A percentile compares a stretch with the other conserved stretches of the same genome.
Evolutionary conservation across 176 grass and related monocot genomes (phyloP).

Genomic region (Luzula sylvatica): DNA sequence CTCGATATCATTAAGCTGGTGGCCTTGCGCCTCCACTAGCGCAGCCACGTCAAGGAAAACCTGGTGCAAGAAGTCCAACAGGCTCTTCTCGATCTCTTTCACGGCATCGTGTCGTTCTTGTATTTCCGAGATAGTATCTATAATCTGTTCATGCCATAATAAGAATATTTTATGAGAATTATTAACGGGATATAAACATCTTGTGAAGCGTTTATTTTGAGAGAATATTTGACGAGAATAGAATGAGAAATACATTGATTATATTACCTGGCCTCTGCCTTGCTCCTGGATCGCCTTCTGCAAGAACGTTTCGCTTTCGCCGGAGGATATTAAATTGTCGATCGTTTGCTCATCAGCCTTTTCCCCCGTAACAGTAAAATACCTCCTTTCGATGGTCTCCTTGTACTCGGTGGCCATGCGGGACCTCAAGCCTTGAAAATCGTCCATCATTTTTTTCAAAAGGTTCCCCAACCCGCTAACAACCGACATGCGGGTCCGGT

Average conservation of each 20-base stretch:
- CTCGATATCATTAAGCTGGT: slow-evolving; percentile 91
- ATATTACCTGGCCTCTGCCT: slow-evolving; percentile 55
- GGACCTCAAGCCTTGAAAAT: slow-evolving; percentile 51
- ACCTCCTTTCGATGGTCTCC: slow-evolving; percentile 66
- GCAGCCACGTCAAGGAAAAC: slow-evolving; percentile 86
- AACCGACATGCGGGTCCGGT: slow-evolving; percentile 61
- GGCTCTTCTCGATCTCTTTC: slow-evolving; percentile 82
- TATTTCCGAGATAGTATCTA: slow-evolving; percentile 93
- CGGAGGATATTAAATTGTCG: slow-evolving; percentile 67
- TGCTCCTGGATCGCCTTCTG: slow-evolving; percentile 98
- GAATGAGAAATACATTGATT: background rate
- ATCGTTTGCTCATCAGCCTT: slow-evolving; percentile 60
- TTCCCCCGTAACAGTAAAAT: slow-evolving; percentile 80
- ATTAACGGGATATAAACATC: too few relatives aligned
- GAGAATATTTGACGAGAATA: background rate
- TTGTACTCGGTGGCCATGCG: slow-evolving; percentile 74
- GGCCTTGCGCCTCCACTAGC: slow-evolving; percentile 69
- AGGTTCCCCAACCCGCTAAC: slow-evolving; percentile 53
- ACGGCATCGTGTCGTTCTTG: slow-evolving; percentile 92
- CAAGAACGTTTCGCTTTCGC: slow-evolving; percentile 80
- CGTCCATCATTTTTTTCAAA: slow-evolving; percentile 76
- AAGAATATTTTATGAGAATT: too few relatives aligned
- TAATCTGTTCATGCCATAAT: slow-evolving; percentile 11
- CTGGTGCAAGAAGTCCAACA: slow-evolving; percentile 85
- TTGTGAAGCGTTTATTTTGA: background rate